phyloP scores from a whole-genome alignment of 139 green algal genomes.

The Auxenochlorella protothecoides region DNA sequence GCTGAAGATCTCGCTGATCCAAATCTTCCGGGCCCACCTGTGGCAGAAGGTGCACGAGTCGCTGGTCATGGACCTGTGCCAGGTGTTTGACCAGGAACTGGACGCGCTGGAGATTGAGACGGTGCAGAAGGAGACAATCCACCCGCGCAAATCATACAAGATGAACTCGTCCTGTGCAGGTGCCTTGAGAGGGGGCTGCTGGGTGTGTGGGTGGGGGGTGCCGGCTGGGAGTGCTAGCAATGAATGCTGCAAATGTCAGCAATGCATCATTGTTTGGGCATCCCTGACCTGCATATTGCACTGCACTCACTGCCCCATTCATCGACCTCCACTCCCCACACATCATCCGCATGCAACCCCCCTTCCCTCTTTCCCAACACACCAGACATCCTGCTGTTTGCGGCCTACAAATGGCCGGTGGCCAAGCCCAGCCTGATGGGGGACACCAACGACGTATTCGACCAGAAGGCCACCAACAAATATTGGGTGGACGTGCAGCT shows the following conservation, averaged over 20 bases:
- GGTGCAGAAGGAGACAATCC: conserved; percentile 99
- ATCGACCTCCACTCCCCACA: no score
- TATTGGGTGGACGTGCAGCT: conserved; percentile 91
- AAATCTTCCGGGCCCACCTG: conserved; percentile 99
- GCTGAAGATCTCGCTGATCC: conserved; percentile 99
- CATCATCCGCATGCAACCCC: no score
- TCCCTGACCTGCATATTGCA: no score
- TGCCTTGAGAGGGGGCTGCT: background rate
- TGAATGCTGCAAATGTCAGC: no score
- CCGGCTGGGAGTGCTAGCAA: background rate
- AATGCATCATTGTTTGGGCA: no score
- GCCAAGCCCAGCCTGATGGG: conserved; percentile 90
- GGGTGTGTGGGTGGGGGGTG: background rate
- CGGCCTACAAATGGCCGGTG: conserved; percentile 93
- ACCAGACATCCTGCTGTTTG: conserved; percentile 93
- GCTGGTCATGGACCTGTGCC: conserved; percentile 87
- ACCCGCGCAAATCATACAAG: conserved; percentile 98
- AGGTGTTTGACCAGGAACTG: conserved; percentile 96
- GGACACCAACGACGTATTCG: conserved; percentile 89
- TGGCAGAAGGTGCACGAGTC: conserved; percentile 99
- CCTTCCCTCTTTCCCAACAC: no score
- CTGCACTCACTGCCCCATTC: no score
- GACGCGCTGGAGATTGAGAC: conserved; percentile 99
- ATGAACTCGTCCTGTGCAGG: conserved; percentile 52
- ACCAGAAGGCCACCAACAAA: conserved; percentile 97